Conservation (phyloP, 495 filamentous ascomycete species). For the Penicillium bovifimosum region DNA sequence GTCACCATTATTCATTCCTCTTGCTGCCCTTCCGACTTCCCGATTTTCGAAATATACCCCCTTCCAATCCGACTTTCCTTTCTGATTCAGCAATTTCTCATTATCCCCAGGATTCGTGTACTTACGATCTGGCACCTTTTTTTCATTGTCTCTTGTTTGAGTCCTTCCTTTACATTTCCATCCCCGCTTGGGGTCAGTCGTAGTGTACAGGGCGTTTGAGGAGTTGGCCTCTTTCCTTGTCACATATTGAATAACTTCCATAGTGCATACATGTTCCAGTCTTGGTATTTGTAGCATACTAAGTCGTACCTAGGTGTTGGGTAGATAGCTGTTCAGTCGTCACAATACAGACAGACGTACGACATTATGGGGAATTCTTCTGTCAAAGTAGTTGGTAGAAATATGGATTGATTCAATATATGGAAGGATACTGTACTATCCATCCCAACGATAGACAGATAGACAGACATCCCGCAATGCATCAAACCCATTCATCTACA, state of each 20-base stretch:
- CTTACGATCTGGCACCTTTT: constrained; percentile 16
- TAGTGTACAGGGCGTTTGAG: constrained; percentile 8
- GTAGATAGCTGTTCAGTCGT: background rate
- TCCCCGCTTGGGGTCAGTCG: background rate
- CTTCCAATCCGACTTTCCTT: constrained; percentile 17
- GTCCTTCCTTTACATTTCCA: constrained; percentile 4
- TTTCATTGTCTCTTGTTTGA: background rate
- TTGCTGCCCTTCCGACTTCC: background rate
- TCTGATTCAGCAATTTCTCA: constrained; percentile 3
- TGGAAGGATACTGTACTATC: background rate
- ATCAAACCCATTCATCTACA: constrained; percentile 11
- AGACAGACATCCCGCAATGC: background rate
- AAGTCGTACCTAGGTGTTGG: background rate
- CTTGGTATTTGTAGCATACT: background rate
- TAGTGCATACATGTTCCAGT: background rate
- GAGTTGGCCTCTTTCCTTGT: background rate
- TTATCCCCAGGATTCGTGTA: constrained; percentile 17
- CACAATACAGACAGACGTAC: background rate
- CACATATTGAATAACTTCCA: background rate
- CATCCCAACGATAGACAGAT: background rate
- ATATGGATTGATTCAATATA: constrained; percentile 8
- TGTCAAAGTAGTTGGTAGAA: background rate
- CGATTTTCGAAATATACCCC: constrained; percentile 21
- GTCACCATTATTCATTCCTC: constrained; percentile 8
- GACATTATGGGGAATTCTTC: background rate